Evolutionary conservation across 1,139 yeast species (phyloP), one percentile per base, ranked within the genome.

Genomic region (Torulaspora pretoriensis): DNA sequence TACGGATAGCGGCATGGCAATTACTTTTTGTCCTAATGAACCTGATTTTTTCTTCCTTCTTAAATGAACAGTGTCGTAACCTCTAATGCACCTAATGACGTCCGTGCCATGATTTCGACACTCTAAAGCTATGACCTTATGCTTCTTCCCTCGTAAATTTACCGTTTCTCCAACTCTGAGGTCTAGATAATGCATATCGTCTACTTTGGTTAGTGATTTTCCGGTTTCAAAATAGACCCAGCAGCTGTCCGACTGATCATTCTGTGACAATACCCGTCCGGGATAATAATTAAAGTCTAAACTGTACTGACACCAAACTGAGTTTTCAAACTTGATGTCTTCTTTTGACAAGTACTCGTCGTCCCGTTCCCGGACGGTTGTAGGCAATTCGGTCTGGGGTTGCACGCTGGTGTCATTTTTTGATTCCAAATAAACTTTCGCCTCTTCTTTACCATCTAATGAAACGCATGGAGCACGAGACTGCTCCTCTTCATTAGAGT

Each of bases 21-120:
- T 9, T 9, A 43, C 38, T 29, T 52, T 50, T 35, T 53, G 47
- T 2, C 50, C 54, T 39, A 59, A 27, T 17, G 48, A 51, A 6
- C 60, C 60, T 28, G 53, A 50, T 13, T 58, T 55, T 28, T 55
- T 52, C 23, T 60, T 46, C 38, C 64, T 65, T 45, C 59, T 64
- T 6, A 74, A 60, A 49, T 68, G 59, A 2, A 78, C 72, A 2
- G 70, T 60, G 57, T 80, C 80, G 56, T 68, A 81, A 0, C 88
- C 88, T 54, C 87, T 64, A 45, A 80, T 68, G 55, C 87, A 81
- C 34, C 68, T 60, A 4, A 80, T 71, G 0, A 54, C 45, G 25
- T 49, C 34, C 5, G 43, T 43, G 3, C 56, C 56, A 17, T 47
- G 27, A 7, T 32, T 35, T n/a, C 40, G 49, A 39, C 67, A 58